Conservation (phyloP, 1,139 yeast genomes). For the Lizanozyma gosingica region DNA sequence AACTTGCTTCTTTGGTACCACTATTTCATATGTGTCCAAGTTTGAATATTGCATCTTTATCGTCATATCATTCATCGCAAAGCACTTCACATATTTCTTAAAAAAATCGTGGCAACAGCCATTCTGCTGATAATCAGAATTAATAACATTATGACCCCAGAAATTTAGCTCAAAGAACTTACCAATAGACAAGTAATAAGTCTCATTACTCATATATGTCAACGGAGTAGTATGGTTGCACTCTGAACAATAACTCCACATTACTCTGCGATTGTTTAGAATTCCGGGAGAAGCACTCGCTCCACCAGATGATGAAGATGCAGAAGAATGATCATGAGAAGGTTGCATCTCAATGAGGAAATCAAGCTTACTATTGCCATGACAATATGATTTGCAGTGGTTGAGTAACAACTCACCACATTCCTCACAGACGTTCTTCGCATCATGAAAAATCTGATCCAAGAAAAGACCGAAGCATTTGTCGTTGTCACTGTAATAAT, state of each 20-base stretch:
- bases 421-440: constrained; percentile 61
- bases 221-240: constrained; percentile 76
- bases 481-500: constrained; percentile 86
- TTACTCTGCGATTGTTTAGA: constrained; percentile 41
- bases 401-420: constrained; percentile 67
- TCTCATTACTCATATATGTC: constrained; percentile 76
- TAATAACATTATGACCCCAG: constrained; percentile 51
- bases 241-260: constrained; percentile 87
- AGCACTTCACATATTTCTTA: constrained; percentile 72
- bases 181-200: constrained; percentile 90
- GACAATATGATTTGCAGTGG: constrained; percentile 84
- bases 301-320: background rate
- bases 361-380: constrained; percentile 77
- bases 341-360: constrained; percentile 60
- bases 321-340: constrained; percentile 16
- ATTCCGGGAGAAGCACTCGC: background rate
- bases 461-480: constrained; percentile 83
- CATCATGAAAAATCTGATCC: constrained; percentile 70
- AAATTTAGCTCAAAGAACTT: constrained; percentile 81
- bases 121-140: constrained; percentile 29
- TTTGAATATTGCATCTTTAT: constrained; percentile 70
- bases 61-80: constrained; percentile 73
- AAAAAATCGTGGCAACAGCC: constrained; percentile 74
- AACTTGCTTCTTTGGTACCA: constrained; percentile 66
- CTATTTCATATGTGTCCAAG: constrained; percentile 69